These are phyloP conservation scores for Mortierella claussenii DNA, from an alignment of 192 early-diverging fungal genomes.

Conservation along the genomic window DNA sequence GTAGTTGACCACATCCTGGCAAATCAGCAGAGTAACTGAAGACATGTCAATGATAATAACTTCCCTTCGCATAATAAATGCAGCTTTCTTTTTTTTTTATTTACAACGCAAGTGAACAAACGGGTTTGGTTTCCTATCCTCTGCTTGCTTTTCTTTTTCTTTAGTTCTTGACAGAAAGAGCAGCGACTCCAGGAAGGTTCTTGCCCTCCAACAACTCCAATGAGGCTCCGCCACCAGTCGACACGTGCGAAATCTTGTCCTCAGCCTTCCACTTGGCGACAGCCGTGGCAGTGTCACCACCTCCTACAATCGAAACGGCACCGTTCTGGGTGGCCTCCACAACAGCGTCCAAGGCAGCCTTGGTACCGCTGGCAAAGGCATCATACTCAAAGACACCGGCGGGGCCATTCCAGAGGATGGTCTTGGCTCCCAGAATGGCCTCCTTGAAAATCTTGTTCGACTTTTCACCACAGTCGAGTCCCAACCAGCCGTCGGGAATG, in stretches of 20 bases:
- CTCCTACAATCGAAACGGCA: conserved; percentile 94
- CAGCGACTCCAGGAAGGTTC: conserved; percentile 80
- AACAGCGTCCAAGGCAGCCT: conserved; percentile 85
- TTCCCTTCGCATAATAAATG: background rate
- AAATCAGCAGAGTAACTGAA: too few relatives aligned
- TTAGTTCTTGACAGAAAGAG: conserved; percentile 65
- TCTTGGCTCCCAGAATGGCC: conserved; percentile 82
- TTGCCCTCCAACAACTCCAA: conserved; percentile 98
- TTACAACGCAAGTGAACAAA: too few relatives aligned
- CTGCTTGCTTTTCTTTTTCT: conserved; percentile 4
- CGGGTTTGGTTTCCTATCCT: background rate
- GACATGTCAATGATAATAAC: too few relatives aligned
- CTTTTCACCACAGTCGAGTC: conserved; percentile 90
- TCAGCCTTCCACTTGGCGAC: conserved; percentile 88
- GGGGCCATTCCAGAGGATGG: conserved; percentile 98
- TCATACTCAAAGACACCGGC: conserved; percentile 98
- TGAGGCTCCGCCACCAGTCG: conserved; percentile 96
- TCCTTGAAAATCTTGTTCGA: conserved; percentile 78
- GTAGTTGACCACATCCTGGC: conserved; percentile 70
- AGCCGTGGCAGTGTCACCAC: conserved; percentile 98
- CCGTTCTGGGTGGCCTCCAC: conserved; percentile 82
- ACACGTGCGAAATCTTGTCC: conserved; percentile 91
- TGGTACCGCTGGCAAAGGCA: conserved; percentile 91
- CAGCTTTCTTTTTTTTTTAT: conserved; percentile 4
- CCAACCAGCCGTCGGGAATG: conserved; percentile 91